These are phyloP conservation scores for Umbelopsis ramanniana DNA, from an alignment of 192 early-diverging fungal species.

Conservation along the genomic window DNA sequence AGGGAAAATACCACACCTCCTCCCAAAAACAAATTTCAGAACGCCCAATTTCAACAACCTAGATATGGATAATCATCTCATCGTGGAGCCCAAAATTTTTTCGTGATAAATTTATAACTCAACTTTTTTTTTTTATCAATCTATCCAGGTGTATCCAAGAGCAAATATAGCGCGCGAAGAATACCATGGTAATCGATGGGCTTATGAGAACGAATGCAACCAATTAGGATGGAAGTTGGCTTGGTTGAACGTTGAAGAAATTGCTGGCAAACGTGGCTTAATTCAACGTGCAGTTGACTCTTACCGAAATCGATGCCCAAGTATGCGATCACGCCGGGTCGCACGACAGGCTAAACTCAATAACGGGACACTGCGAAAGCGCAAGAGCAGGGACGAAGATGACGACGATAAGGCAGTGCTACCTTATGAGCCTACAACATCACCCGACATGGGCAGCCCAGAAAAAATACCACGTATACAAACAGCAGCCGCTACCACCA, in stretches of 20 bases:
- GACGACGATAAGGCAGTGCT: slow-evolving; percentile 27
- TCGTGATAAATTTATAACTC: neutral
- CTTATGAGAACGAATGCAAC: slow-evolving; percentile 88
- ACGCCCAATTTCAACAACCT: no score
- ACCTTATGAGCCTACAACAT: neutral
- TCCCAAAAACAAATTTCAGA: no score
- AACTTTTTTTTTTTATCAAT: neutral
- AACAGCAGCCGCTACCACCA: neutral
- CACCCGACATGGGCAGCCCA: neutral
- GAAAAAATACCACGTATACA: slow-evolving; percentile 16
- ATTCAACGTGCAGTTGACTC: slow-evolving; percentile 86
- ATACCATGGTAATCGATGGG: slow-evolving; percentile 85
- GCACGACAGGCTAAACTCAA: slow-evolving; percentile 72
- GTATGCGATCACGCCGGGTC: slow-evolving; percentile 74
- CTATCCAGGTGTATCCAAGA: slow-evolving; percentile 66
- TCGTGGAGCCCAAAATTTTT: neutral
- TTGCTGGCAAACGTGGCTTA: slow-evolving; percentile 73
- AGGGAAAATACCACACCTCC: no score
- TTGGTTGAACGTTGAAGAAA: slow-evolving; percentile 69
- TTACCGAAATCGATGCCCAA: slow-evolving; percentile 72
- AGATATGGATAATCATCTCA: no score
- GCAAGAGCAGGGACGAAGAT: slow-evolving; percentile 41
- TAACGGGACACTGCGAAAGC: slow-evolving; percentile 58
- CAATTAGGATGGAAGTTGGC: slow-evolving; percentile 84
- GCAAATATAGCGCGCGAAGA: slow-evolving; percentile 64